These are phyloP conservation scores for Sporothrix protearum DNA, from an alignment of 2,329 filamentous ascomycete species.

Conservation along the genomic window DNA sequence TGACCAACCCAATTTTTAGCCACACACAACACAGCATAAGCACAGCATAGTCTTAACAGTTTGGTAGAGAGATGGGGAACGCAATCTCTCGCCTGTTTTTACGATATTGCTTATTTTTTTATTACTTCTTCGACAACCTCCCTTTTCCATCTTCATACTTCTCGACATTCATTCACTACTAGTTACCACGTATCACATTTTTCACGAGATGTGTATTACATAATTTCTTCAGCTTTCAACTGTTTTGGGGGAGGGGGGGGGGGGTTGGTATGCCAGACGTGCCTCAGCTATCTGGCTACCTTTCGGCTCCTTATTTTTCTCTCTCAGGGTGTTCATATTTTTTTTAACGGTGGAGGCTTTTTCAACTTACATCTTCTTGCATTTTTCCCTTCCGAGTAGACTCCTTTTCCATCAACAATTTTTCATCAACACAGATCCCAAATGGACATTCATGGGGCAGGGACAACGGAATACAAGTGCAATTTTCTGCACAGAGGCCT, in stretches of 20 bases:
- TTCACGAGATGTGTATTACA: not conserved
- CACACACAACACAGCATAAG: not conserved
- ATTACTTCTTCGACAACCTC: not conserved
- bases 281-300: not conserved
- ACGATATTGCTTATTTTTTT: conserved; percentile 3
- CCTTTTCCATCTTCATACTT: not conserved
- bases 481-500: not conserved
- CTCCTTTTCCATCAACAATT: not conserved
- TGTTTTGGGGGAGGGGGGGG: no score
- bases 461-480: not conserved
- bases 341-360: conserved; percentile 1
- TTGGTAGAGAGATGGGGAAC: not conserved
- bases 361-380: not conserved
- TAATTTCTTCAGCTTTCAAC: not conserved
- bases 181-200: not conserved
- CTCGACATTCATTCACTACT: not conserved
- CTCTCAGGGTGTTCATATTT: conserved; percentile 3
- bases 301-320: not conserved
- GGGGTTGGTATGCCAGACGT: conserved; percentile 15
- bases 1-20: conserved; percentile 2
- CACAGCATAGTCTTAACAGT: not conserved
- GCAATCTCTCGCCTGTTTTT: not conserved
- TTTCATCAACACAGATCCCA: no score
- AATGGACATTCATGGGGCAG: not conserved
- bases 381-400: not conserved